phyloP scores from a whole-genome alignment of 352 stramenopile genomes.

The Pilasporangium apinafurcum region DNA sequence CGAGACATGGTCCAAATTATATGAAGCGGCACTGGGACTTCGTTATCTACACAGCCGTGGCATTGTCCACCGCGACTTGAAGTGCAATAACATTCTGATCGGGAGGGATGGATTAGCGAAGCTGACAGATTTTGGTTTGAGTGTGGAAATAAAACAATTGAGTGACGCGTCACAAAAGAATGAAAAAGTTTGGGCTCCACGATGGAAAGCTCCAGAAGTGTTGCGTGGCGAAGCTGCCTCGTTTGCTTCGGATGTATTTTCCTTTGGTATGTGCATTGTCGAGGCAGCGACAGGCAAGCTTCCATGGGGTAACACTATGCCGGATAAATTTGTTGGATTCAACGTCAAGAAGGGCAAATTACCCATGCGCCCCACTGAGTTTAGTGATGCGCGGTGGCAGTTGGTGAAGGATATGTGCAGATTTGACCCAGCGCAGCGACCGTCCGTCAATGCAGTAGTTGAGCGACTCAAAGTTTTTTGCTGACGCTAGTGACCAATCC shows the following conservation, averaged over 20 bases:
- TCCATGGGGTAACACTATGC: background rate
- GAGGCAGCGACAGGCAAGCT: background rate
- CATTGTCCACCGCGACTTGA: conserved; percentile 1
- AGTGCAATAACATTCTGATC: conserved; percentile 6
- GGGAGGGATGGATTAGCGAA: background rate
- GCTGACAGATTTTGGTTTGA: conserved; percentile 8
- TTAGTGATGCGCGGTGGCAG: background rate
- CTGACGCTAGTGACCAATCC: too few relatives aligned
- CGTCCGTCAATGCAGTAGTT: too few relatives aligned
- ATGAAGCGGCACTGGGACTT: background rate
- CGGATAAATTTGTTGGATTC: background rate
- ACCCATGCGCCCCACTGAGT: background rate
- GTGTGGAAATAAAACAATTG: conserved; percentile 2
- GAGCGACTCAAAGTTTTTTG: too few relatives aligned
- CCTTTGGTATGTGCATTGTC: conserved; percentile 4
- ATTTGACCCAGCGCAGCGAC: background rate
- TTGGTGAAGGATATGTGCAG: background rate
- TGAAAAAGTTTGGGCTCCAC: background rate
- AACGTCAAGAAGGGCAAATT: background rate
- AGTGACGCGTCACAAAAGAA: background rate
- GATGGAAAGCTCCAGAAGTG: background rate
- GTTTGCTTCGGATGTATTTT: conserved; percentile 1
- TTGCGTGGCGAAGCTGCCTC: background rate
- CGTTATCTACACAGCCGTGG: background rate
- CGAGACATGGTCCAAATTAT: conserved; percentile 10